phyloP scores from a whole-genome alignment of 139 green algal genomes.

The Tetradesmus obliquus region DNA sequence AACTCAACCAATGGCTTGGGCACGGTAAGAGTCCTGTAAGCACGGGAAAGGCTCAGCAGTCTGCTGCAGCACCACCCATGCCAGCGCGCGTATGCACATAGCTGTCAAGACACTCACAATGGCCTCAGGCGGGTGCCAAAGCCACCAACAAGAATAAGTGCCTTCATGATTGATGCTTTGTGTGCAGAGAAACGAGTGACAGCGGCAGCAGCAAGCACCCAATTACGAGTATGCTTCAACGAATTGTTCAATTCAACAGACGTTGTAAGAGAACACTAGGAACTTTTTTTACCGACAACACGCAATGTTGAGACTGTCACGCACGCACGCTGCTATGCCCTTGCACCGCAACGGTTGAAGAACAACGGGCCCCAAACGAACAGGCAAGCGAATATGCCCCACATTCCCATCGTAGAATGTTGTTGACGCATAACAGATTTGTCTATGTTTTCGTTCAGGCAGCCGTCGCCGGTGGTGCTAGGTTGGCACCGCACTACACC shows the following conservation, averaged over 20 bases:
- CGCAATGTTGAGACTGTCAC: neutral
- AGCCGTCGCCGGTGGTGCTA: too few species aligned
- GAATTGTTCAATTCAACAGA: too few species aligned
- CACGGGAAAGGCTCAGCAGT: neutral
- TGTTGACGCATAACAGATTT: too few species aligned
- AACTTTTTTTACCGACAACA: too few species aligned
- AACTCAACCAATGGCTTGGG: slow-evolving; percentile 99
- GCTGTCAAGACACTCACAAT: slow-evolving; percentile 57
- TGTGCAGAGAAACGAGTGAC: neutral
- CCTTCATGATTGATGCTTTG: slow-evolving; percentile 70
- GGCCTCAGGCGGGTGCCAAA: slow-evolving; percentile 91
- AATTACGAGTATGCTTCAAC: too few species aligned
- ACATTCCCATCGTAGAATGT: too few species aligned
- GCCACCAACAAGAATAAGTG: slow-evolving; percentile 91
- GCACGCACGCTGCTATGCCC: neutral
- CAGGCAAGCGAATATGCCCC: neutral
- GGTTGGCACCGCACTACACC: too few species aligned
- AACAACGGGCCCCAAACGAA: neutral
- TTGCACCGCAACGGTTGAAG: neutral
- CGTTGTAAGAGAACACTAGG: too few species aligned
- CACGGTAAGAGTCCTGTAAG: slow-evolving; percentile 68
- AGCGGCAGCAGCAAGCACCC: neutral
- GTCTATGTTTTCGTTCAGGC: too few species aligned
- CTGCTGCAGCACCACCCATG: slow-evolving; percentile 44
- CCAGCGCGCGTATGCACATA: neutral